These are phyloP conservation scores for Acanthamoeba culbertsoni DNA, from an alignment of 208 protist species.

Conservation along the genomic window DNA sequence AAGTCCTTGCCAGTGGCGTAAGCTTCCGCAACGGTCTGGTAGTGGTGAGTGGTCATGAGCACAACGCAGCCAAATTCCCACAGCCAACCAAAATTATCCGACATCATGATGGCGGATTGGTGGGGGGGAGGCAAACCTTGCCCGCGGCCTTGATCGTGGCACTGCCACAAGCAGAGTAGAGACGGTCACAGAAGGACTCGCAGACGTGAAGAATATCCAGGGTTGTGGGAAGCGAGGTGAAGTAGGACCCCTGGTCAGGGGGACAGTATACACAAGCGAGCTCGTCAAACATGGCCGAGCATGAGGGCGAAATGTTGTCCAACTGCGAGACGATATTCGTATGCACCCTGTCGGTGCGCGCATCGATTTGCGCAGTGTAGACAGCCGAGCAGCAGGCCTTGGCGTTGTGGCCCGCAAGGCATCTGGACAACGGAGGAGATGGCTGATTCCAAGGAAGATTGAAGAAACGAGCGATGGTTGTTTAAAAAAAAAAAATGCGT, in stretches of 20 bases:
- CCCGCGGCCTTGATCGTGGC: not conserved
- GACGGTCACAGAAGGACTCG: conserved; percentile 34
- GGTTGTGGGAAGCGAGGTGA: not conserved
- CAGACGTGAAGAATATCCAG: not conserved
- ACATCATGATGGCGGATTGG: not conserved
- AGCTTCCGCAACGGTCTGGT: not conserved
- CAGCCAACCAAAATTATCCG: not conserved
- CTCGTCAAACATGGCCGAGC: not conserved
- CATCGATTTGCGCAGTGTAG: conserved; percentile 36
- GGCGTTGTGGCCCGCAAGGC: not conserved
- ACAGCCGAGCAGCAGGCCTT: conserved; percentile 21
- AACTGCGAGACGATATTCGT: not conserved
- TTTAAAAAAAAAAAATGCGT: no score
- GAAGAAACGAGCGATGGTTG: no score
- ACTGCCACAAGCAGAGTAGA: not conserved
- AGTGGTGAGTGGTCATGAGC: no score
- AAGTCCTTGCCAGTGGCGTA: conserved; percentile 47
- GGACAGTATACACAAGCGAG: conserved; percentile 12
- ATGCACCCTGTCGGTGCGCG: not conserved
- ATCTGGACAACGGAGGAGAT: not conserved
- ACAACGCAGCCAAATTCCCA: no score
- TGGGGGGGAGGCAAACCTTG: not conserved
- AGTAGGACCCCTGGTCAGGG: not conserved
- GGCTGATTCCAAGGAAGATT: not conserved
- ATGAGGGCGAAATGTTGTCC: not conserved